Conservation (phyloP, 129 eudicot species). For the Erigeron canadensis region DNA sequence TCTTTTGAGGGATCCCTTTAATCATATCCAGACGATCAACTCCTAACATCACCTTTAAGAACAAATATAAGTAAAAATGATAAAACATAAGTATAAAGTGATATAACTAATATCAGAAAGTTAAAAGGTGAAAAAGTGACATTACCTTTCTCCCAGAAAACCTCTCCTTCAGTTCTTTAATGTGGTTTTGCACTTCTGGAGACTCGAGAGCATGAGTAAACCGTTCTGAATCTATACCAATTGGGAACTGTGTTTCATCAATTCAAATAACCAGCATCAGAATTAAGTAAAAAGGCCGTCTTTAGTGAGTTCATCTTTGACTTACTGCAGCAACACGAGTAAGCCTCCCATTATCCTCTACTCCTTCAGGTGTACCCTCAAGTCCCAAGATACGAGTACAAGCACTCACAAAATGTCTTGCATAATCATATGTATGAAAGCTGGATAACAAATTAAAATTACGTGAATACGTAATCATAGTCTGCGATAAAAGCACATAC, state of each 20-base stretch:
- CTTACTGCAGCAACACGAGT: slow-evolving; percentile 93
- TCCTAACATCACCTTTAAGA: slow-evolving; percentile 85
- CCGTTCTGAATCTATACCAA: slow-evolving; percentile 90
- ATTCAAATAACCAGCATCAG: slow-evolving; percentile 20
- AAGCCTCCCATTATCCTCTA: slow-evolving; percentile 91
- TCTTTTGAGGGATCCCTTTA: slow-evolving; percentile 94
- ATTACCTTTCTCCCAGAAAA: slow-evolving; percentile 86
- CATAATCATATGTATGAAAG: slow-evolving; percentile 94
- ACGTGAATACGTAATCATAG: neutral
- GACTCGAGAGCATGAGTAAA: slow-evolving; percentile 73
- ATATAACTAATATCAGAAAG: neutral
- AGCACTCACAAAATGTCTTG: slow-evolving; percentile 97
- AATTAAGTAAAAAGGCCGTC: slow-evolving; percentile 18
- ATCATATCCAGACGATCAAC: slow-evolving; percentile 97
- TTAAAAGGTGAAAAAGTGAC: neutral
- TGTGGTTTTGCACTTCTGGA: slow-evolving; percentile 60
- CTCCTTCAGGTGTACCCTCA: slow-evolving; percentile 99
- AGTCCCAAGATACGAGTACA: slow-evolving; percentile 95
- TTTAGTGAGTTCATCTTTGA: slow-evolving; percentile 24
- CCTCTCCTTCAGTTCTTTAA: slow-evolving; percentile 73
- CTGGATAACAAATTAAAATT: slow-evolving; percentile 35
- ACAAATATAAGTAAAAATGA: neutral
- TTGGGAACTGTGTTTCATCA: slow-evolving; percentile 70
- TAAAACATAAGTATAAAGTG: neutral
- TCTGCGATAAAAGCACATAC: neutral